Percentiles rank a stretch among this genome's conserved stretches.
phyloP scores from a whole-genome alignment of 768 basidiomycete genomes.

The Daedaleopsis nitida region DNA sequence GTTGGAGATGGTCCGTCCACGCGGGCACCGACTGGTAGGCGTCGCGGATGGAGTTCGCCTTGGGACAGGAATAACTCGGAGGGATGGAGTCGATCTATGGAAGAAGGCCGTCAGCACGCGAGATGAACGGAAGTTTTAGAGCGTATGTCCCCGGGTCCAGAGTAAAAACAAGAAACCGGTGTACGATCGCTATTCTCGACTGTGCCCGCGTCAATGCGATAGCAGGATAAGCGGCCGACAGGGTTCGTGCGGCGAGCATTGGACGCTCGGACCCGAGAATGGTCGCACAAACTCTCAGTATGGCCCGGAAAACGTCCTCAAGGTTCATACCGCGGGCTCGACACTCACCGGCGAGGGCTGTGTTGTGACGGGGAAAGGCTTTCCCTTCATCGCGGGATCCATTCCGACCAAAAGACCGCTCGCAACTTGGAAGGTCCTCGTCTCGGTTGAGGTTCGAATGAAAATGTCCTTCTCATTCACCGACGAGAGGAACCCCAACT shows the following conservation, averaged over 20 bases:
- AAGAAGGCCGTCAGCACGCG: neutral
- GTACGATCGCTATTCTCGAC: neutral
- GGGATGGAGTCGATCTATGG: constrained; percentile 49
- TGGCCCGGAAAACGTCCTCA: neutral
- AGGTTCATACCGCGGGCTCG: neutral
- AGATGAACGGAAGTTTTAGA: neutral
- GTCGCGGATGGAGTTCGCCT: constrained; percentile 40
- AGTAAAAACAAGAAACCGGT: neutral
- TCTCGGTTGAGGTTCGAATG: constrained; percentile 46
- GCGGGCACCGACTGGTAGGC: constrained; percentile 46
- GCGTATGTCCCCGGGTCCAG: neutral
- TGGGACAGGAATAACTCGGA: constrained; percentile 46
- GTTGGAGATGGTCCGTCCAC: constrained; percentile 47
- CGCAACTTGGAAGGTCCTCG: constrained; percentile 50
- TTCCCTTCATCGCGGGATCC: constrained; percentile 37
- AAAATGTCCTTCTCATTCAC: constrained; percentile 42
- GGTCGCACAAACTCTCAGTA: neutral
- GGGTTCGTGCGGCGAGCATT: too few relatives aligned
- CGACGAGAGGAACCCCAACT: constrained; percentile 38
- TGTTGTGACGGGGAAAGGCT: constrained; percentile 41
- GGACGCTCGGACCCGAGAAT: neutral
- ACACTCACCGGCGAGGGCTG: constrained; percentile 43
- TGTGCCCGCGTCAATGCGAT: neutral
- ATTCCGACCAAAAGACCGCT: constrained; percentile 48
- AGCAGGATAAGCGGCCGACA: neutral